Evolutionary conservation across 768 basidiomycete species (phyloP), one percentile per base, ranked within the genome.

Genomic region (Lactarius hengduanensis): DNA sequence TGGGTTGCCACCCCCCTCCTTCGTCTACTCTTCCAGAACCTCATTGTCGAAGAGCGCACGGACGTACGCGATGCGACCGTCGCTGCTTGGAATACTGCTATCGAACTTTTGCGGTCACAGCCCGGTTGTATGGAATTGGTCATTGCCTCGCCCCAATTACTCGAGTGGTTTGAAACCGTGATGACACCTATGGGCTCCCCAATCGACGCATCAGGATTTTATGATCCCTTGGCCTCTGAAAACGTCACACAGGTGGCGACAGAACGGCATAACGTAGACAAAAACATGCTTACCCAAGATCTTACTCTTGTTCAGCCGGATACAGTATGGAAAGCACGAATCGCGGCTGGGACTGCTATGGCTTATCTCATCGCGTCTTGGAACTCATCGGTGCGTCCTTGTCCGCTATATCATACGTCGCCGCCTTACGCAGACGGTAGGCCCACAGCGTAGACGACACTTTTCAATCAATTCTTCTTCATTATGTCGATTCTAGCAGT

Each of bases 251-350:
- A 80, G 28, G 76, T 78, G 2, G 78, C 81, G 0, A 64, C 76
- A 8, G 90, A 93, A 74, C 83, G 87, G 56, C 93, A 98, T 74
- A 95, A 97, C 71, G 93, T 98, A 38, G 97, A 99, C 79, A 98
- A 94, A 81, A 91, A 90, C 65, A 94, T 98, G 88, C 81, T 98
- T 28, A 81, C 84, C 5, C 96, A 98, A 73, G 97, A 99, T 74
- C 78, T 94, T 53, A 87, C 92, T 0, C 80, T 99, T 43, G 83
- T 98, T 38, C 80, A 88, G 7, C 77, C 83, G 28, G 94, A 97
- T 72, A 78, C 86, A 5, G 86, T 94, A 43, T 74, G 96, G 64
- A 86, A 90, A 68, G 93, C 92, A 20, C 83, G 96, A 28, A 77
- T 98, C 6, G 86, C 90, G 8, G 84, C 88, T 5, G 89, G 93